Evolutionary conservation across 1,139 yeast genomes (phyloP), one percentile per base, ranked within the genome.

Genomic region (Kazachstania sp.): DNA sequence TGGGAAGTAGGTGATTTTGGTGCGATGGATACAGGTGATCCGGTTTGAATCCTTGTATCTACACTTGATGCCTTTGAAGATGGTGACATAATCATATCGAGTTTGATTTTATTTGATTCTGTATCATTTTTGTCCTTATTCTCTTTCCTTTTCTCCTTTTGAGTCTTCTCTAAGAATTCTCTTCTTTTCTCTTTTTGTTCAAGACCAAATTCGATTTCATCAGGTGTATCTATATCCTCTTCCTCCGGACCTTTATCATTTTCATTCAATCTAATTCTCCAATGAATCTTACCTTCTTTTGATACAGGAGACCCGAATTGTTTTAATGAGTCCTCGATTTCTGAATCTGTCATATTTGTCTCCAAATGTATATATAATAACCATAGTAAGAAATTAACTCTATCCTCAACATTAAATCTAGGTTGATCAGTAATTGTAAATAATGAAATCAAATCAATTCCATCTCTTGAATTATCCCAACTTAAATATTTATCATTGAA

Each of bases 371-470:
- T 75, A 70, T 86, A 87, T 50, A 86, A 64, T 38, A 92, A 67
- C 97, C 97, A 92, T 51, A 92, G 66, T 56, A 92, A 81, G 32
- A 92, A 73, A 45, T 72, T 69, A 2, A 87, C 88, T 53, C 96
- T 73, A 52, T 79, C 80, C 36, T 64, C 66, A 3, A 95, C 86
- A 13, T 73, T 67, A 41, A 67, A 65, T 1, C 60, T 65, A 1
- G 76, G 63, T 53, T 77, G 77, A 67, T 83, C 76, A 54, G 85
- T 77, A 45, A 85, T 71, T 52, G 83, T 88, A 71, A 79, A 80
- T 57, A 83, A 77, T 45, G 60, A 40, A 5, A 40, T 50, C 19
- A 53, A 39, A n/a, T 53, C 51, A 6, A 40, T 45, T 9, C 23
- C 38, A 30, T 32, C 34, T 3, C 18, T 20, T 6, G 23, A 18